Percentiles rank a stretch among this genome's conserved stretches.
Evolutionary conservation across 2,329 filamentous ascomycete species (phyloP).

Genomic region (Stemphylium lycopersici): DNA sequence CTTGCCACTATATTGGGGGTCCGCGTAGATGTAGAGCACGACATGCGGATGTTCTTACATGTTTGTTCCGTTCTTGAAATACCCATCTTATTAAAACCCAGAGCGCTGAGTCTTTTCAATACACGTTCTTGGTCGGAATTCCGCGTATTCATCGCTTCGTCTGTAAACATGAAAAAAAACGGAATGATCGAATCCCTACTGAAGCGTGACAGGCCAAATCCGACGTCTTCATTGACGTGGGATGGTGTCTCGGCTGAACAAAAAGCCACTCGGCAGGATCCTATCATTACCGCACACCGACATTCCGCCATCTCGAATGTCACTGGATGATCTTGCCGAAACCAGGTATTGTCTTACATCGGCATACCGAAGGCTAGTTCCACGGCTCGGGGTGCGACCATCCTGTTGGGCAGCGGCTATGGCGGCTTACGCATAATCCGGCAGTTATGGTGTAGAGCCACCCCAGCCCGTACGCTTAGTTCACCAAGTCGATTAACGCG

Average conservation of each 20-base stretch:
- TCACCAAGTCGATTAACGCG: slow-evolving; percentile 2
- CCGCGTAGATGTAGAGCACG: slow-evolving; percentile 1
- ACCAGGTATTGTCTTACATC: slow-evolving; percentile 11
- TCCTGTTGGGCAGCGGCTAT: slow-evolving; percentile 17
- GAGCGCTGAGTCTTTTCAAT: neutral
- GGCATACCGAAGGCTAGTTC: slow-evolving; percentile 26
- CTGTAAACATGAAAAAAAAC: neutral
- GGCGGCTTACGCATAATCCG: slow-evolving; percentile 21
- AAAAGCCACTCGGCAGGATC: slow-evolving; percentile 13
- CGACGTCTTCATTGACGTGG: neutral
- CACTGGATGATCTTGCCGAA: slow-evolving; percentile 14
- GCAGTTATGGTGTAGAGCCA: slow-evolving; percentile 10
- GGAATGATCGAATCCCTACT: neutral
- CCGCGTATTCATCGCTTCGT: no score
- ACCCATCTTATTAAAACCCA: neutral
- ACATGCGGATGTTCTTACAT: neutral
- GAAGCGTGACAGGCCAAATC: neutral
- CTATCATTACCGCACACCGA: slow-evolving; percentile 23
- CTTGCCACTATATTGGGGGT: neutral
- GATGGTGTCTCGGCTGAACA: slow-evolving; percentile 9
- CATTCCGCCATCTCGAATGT: slow-evolving; percentile 22
- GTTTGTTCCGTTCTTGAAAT: neutral
- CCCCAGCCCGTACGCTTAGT: neutral
- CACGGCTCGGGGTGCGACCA: slow-evolving; percentile 3
- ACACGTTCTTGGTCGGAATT: neutral